phyloP scores from a whole-genome alignment of 768 basidiomycete genomes.

The Clavulina sp. region DNA sequence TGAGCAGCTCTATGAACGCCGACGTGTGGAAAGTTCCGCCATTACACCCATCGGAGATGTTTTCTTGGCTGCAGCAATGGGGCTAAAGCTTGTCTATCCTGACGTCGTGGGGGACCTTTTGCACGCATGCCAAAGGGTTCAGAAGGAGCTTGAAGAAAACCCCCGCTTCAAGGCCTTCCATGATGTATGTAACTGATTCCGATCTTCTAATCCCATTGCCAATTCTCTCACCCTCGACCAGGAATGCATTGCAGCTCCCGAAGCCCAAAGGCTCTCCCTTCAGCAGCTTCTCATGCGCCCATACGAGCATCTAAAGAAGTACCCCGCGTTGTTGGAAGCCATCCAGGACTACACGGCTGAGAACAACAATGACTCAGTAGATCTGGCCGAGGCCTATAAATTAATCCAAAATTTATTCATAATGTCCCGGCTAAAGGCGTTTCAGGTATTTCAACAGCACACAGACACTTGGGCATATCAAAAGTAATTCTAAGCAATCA shows the following conservation, averaged over 20 bases:
- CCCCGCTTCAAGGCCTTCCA: slow-evolving; percentile 67
- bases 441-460: slow-evolving; percentile 78
- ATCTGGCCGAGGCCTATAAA: slow-evolving; percentile 62
- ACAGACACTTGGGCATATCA: too few species aligned
- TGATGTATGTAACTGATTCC: slow-evolving; percentile 37
- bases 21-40: slow-evolving; percentile 23
- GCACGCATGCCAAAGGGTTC: slow-evolving; percentile 67
- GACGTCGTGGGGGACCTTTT: slow-evolving; percentile 56
- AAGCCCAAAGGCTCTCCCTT: slow-evolving; percentile 45
- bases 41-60: slow-evolving; percentile 28
- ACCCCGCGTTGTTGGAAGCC: slow-evolving; percentile 70
- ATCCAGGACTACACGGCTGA: slow-evolving; percentile 66
- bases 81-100: slow-evolving; percentile 27
- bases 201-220: background rate
- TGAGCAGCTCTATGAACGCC: slow-evolving; percentile 22
- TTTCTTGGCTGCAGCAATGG: slow-evolving; percentile 35
- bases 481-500: too few species aligned
- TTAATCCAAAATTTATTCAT: slow-evolving; percentile 69
- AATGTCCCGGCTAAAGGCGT: slow-evolving; percentile 68
- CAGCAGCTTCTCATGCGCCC: slow-evolving; percentile 67
- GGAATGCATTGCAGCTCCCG: slow-evolving; percentile 35
- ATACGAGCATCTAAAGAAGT: slow-evolving; percentile 65
- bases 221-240: slow-evolving; percentile 14
- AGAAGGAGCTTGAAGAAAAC: slow-evolving; percentile 71
- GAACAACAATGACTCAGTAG: slow-evolving; percentile 69